Conservation (phyloP, 352 stramenopile species). For the Phytophthora litchii region DNA sequence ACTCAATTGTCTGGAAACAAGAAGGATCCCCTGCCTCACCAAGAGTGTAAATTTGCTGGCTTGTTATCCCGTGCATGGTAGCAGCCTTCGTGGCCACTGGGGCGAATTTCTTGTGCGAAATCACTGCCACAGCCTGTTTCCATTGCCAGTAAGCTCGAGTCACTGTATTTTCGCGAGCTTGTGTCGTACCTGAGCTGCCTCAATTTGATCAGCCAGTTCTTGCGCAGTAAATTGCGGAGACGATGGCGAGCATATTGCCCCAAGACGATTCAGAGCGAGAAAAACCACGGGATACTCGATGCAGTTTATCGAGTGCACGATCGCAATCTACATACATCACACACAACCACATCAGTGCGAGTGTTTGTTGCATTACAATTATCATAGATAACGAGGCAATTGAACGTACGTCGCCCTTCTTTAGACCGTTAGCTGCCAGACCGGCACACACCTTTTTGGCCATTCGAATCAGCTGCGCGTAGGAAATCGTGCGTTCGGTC, state of each 20-base stretch:
- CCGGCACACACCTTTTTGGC: conserved; percentile 33
- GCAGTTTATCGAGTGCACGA: conserved; percentile 58
- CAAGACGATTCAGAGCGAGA: conserved; percentile 45
- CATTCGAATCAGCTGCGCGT: conserved; percentile 27
- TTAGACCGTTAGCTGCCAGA: conserved; percentile 38
- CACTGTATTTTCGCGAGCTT: neutral
- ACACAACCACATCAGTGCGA: neutral
- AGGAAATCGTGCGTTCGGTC: conserved; percentile 42
- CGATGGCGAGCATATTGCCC: conserved; percentile 46
- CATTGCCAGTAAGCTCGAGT: neutral
- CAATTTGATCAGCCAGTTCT: conserved; percentile 43
- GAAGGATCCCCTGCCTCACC: conserved; percentile 1
- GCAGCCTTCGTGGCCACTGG: conserved; percentile 23
- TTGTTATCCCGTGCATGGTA: conserved; percentile 8
- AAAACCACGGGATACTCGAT: conserved; percentile 57
- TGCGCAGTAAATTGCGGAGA: conserved; percentile 37
- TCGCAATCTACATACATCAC: conserved; percentile 28
- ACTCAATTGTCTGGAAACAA: conserved; percentile 33
- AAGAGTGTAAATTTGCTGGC: conserved; percentile 28
- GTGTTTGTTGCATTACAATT: neutral
- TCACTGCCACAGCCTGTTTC: conserved; percentile 25
- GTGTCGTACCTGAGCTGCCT: conserved; percentile 25
- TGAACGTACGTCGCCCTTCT: conserved; percentile 48
- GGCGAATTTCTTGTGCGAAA: conserved; percentile 38
- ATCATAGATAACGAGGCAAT: neutral